Percentiles rank a stretch among this genome's conserved stretches.
Conservation (phyloP, 352 stramenopile species). For the Hyphochytrium catenoides region DNA sequence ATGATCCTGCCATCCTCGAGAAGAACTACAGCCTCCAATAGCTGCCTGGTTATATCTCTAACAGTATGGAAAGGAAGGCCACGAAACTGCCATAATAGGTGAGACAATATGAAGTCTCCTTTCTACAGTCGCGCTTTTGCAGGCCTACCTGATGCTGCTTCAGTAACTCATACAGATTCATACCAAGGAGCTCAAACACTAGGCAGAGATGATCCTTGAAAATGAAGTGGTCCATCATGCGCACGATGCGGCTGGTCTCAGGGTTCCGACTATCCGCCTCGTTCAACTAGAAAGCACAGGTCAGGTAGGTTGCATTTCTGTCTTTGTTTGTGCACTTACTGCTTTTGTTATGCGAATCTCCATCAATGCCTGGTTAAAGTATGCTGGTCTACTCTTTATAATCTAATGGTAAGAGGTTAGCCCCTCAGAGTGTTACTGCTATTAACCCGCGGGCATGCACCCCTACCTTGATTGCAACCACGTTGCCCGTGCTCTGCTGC, state of each 20-base stretch:
- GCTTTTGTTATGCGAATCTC: slow-evolving; percentile 20
- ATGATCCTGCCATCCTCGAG: slow-evolving; percentile 61
- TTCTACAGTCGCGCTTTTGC: not conserved
- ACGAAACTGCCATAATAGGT: slow-evolving; percentile 64
- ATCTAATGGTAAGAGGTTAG: too few relatives aligned
- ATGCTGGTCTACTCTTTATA: slow-evolving; percentile 6
- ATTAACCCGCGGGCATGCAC: too few relatives aligned
- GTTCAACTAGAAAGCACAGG: not conserved
- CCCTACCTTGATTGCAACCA: slow-evolving; percentile 92
- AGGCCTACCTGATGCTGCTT: slow-evolving; percentile 19
- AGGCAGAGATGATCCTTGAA: slow-evolving; percentile 86
- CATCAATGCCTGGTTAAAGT: slow-evolving; percentile 21
- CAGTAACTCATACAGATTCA: slow-evolving; percentile 90
- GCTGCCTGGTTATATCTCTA: slow-evolving; percentile 56
- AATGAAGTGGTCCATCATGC: slow-evolving; percentile 74
- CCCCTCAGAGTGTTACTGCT: too few relatives aligned
- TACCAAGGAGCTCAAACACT: slow-evolving; percentile 82
- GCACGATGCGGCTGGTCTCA: slow-evolving; percentile 73
- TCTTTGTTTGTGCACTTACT: slow-evolving; percentile 10
- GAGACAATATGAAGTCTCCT: not conserved
- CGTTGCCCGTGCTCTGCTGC: slow-evolving; percentile 41
- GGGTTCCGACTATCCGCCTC: too few relatives aligned
- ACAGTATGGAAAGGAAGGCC: slow-evolving; percentile 72
- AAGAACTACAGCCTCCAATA: slow-evolving; percentile 46
- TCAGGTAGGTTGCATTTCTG: not conserved